phyloP scores from a whole-genome alignment of 2,329 filamentous ascomycete genomes.

The Metarhizium sp. region DNA sequence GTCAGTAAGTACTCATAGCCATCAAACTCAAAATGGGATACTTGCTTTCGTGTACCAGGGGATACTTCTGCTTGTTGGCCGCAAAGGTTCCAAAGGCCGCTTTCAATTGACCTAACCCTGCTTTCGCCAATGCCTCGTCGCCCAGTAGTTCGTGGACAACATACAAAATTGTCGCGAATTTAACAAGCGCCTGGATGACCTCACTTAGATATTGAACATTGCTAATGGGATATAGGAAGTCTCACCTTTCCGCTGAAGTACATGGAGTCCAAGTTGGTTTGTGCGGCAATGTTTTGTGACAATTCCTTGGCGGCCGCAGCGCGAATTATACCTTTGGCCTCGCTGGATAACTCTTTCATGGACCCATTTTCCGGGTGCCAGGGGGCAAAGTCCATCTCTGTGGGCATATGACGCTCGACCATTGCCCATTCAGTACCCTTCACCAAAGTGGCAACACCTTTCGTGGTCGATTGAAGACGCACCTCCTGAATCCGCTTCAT shows the following conservation, averaged over 20 bases:
- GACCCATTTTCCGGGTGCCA: conserved; percentile 53
- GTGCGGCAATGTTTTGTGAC: conserved; percentile 61
- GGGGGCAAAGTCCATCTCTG: conserved; percentile 66
- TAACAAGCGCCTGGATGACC: conserved; percentile 53
- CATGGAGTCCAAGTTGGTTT: conserved; percentile 74
- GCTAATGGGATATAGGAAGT: not conserved
- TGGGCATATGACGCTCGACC: conserved; percentile 62
- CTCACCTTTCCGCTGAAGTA: conserved; percentile 81
- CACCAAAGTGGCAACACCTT: conserved; percentile 68
- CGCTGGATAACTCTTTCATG: conserved; percentile 35
- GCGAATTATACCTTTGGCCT: conserved; percentile 50
- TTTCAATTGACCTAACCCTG: conserved; percentile 54
- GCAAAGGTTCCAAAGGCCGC: conserved; percentile 56
- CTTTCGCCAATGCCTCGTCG: conserved; percentile 45
- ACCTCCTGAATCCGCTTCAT: conserved; percentile 43
- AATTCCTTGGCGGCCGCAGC: conserved; percentile 63
- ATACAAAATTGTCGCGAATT: conserved; percentile 63
- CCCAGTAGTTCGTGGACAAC: conserved; percentile 54
- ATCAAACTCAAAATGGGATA: conserved; percentile 4
- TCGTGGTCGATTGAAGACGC: conserved; percentile 70
- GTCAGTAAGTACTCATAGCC: conserved; percentile 9
- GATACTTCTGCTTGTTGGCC: conserved; percentile 57
- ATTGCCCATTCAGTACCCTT: conserved; percentile 69
- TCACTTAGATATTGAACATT: not conserved
- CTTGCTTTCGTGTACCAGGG: conserved; percentile 55